Base-by-base conservation (phyloP, 441 rosid genomes). In the Gossypium schwendimanii region DNA sequence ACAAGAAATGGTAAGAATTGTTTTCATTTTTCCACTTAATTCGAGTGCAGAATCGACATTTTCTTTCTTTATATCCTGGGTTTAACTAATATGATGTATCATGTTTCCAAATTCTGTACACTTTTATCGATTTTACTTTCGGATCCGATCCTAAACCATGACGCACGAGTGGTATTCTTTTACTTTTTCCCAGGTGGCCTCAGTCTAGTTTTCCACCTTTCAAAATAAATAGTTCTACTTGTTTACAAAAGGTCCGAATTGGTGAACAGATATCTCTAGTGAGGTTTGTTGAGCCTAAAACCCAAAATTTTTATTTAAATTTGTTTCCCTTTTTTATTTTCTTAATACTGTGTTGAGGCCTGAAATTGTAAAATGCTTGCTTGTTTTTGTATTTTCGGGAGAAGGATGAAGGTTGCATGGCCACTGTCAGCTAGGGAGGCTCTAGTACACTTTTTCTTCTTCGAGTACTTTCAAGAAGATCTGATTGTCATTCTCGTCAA, bases 401-500 rank as follows among this genome's bases (percentile, higher is more conserved):
- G 93, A 88, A 91, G 99, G 88, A 80, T 93, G 96, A 96, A 96
- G 94, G 84, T 90, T 65, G 73, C 94, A 4, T 96, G 98, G 99
- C 99, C 97, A 23, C 76, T 96, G 63, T 71, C 91, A 50, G 80
- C 91, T 41, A 84, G 99, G 86, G 98, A 96, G 82, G 87, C 89
- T 12, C 59, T 91, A 61, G 74, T 90, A 68, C 94, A 91, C 80
- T 93, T 74, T 78, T 87, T 84, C 72, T 21, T 82, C 74, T 88
- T 96, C 11, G 96, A 96, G 75, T 87, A 84, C 87, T 81, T 85
- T 65, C 82, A 90, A 80, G 97, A 93, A 73, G 98, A 85, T 75
- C 81, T 95, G 65, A 64, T 89, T 64, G 77, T 93, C 31, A 86
- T 82, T 69, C 76, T 95, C 5, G 0, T 87, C 6, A 93, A 87